Conservation (phyloP, 208 protist genomes). For the Leishmania aethiopica region DNA sequence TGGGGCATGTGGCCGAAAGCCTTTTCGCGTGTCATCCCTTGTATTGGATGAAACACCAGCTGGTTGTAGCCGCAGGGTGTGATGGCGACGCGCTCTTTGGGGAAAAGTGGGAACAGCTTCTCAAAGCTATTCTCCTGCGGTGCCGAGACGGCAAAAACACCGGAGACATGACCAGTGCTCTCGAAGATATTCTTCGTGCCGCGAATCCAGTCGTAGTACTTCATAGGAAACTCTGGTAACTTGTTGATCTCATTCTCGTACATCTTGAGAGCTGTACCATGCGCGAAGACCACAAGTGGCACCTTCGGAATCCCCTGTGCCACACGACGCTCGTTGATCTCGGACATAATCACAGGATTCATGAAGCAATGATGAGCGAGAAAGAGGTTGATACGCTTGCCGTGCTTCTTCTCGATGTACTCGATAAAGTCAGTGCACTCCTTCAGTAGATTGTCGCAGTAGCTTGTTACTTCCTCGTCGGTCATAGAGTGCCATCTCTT, state of each 20-base stretch:
- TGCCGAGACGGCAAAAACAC: conserved; percentile 67
- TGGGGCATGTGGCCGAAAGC: conserved; percentile 61
- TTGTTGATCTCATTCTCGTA: conserved; percentile 77
- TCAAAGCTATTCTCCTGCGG: conserved; percentile 71
- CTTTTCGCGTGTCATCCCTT: conserved; percentile 61
- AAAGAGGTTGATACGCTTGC: conserved; percentile 59
- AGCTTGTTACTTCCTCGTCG: conserved; percentile 57
- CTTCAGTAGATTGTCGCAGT: conserved; percentile 52
- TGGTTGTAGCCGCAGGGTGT: conserved; percentile 78
- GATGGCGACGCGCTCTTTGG: conserved; percentile 59
- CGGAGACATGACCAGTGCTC: conserved; percentile 43
- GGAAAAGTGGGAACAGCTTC: conserved; percentile 60
- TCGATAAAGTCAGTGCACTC: conserved; percentile 65
- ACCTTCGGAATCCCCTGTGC: conserved; percentile 43
- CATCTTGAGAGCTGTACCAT: conserved; percentile 83
- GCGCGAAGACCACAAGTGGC: conserved; percentile 71
- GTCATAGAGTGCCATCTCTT: conserved; percentile 80
- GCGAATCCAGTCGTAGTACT: conserved; percentile 77
- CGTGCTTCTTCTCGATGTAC: conserved; percentile 71
- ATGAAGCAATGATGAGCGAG: conserved; percentile 81
- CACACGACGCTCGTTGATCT: conserved; percentile 58
- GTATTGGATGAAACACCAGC: conserved; percentile 65
- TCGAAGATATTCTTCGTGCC: conserved; percentile 62
- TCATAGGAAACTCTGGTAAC: conserved; percentile 74
- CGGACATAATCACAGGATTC: conserved; percentile 74